A percentile compares a stretch with the other conserved stretches of the same genome.
Evolutionary conservation across 805 yeast species (phyloP).

Genomic region (Saccharomyces kudriavzevii): DNA sequence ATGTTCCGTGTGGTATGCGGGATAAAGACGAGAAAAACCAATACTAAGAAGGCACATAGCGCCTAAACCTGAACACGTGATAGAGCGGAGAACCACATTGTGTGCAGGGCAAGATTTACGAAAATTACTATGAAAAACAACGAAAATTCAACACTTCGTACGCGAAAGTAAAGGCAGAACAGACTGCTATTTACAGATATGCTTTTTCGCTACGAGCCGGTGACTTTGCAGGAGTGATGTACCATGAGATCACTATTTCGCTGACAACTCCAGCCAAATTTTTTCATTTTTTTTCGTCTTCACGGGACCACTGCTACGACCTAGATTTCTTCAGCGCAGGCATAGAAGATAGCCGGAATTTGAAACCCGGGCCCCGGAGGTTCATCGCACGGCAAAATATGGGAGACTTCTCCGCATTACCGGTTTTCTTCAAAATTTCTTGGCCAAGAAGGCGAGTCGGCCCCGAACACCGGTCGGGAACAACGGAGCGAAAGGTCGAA

Average conservation of each 20-base stretch:
- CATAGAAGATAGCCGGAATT: background rate
- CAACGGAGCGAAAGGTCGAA: background rate
- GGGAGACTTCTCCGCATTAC: background rate
- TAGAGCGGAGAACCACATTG: background rate
- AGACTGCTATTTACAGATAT: background rate
- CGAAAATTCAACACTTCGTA: background rate
- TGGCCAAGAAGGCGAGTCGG: background rate
- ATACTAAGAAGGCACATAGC: background rate
- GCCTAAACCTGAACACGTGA: background rate
- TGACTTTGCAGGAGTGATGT: background rate
- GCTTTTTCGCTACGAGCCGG: background rate
- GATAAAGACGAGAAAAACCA: background rate
- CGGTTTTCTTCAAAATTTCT: background rate
- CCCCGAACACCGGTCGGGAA: background rate
- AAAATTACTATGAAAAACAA: background rate
- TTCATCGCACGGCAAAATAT: background rate
- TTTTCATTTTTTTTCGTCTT: background rate
- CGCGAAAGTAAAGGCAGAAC: background rate
- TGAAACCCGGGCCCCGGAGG: background rate
- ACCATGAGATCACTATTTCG: background rate
- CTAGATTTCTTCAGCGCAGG: background rate
- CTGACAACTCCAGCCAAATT: background rate
- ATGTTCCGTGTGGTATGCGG: background rate
- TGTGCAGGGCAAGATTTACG: background rate
- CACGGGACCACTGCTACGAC: background rate